Percentiles rank a stretch among this genome's conserved stretches.
Conservation (phyloP, 2,329 filamentous ascomycete species). For the Thielaviopsis musarum region DNA sequence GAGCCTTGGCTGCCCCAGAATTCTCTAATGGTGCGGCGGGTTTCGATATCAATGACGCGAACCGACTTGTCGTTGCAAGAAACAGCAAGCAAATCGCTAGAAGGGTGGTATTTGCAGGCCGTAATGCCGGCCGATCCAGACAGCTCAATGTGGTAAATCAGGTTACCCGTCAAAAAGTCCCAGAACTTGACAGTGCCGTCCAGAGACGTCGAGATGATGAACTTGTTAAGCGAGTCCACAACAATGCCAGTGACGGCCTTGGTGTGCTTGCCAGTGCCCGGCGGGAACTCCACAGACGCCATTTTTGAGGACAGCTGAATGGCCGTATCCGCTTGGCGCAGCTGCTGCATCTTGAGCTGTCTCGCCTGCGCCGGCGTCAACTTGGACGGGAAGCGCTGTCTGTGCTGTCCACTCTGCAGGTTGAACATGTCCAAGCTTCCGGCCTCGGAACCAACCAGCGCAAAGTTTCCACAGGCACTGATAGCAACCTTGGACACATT, state of each 20-base stretch:
- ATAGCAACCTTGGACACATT: slow-evolving; percentile 76
- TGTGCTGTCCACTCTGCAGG: slow-evolving; percentile 77
- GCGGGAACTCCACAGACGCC: slow-evolving; percentile 27
- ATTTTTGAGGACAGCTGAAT: slow-evolving; percentile 30
- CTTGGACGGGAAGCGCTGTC: slow-evolving; percentile 70
- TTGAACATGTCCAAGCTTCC: slow-evolving; percentile 93
- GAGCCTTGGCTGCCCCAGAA: slow-evolving; percentile 64
- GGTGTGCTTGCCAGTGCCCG: slow-evolving; percentile 55
- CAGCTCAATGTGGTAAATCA: slow-evolving; percentile 73
- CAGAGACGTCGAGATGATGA: slow-evolving; percentile 67
- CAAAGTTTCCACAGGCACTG: slow-evolving; percentile 86
- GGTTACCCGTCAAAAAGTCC: slow-evolving; percentile 73
- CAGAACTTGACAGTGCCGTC: slow-evolving; percentile 96
- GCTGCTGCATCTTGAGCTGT: slow-evolving; percentile 51
- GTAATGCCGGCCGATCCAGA: slow-evolving; percentile 41
- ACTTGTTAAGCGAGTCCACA: slow-evolving; percentile 78
- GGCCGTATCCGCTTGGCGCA: slow-evolving; percentile 40
- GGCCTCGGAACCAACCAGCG: slow-evolving; percentile 66
- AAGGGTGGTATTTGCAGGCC: slow-evolving; percentile 61
- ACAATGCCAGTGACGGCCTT: slow-evolving; percentile 71
- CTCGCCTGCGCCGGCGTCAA: slow-evolving; percentile 64
- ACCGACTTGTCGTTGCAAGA: slow-evolving; percentile 81
- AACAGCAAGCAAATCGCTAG: slow-evolving; percentile 73
- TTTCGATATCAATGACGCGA: slow-evolving; percentile 77
- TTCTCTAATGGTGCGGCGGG: slow-evolving; percentile 79